Conservation (phyloP, 83 land plant species). For the Picea engelmannii region DNA sequence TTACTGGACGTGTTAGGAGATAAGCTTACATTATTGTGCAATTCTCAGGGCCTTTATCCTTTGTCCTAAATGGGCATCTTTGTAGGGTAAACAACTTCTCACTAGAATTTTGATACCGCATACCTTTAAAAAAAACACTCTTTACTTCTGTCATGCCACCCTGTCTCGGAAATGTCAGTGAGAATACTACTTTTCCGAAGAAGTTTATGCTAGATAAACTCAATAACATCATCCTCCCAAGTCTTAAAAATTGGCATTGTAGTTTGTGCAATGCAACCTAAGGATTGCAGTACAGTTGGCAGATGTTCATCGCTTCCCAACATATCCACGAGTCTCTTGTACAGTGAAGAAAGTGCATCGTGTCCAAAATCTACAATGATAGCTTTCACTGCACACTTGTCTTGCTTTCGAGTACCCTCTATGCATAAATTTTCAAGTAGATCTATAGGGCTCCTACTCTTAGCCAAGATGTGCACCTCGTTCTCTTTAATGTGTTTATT, state of each 20-base stretch:
- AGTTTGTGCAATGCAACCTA: conserved; percentile 32
- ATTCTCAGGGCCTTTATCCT: conserved; percentile 60
- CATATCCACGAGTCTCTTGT: conserved; percentile 25
- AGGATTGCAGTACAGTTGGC: conserved; percentile 27
- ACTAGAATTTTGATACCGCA: conserved; percentile 68
- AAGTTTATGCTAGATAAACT: conserved; percentile 21
- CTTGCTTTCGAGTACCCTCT: conserved; percentile 53
- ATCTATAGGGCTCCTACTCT: conserved; percentile 25
- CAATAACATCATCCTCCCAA: conserved; percentile 23
- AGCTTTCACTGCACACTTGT: conserved; percentile 49
- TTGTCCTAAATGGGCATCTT: conserved; percentile 61
- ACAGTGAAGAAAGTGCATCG: conserved; percentile 25
- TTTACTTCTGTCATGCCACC: conserved; percentile 56
- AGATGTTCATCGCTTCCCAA: conserved; percentile 10
- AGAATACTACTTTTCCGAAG: conserved; percentile 16
- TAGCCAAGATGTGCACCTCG: conserved; percentile 19
- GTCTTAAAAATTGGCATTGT: conserved; percentile 33
- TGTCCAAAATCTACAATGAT: conserved; percentile 34
- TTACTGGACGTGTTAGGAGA: too few relatives aligned
- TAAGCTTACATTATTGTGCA: too few relatives aligned
- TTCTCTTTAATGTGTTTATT: conserved; percentile 19
- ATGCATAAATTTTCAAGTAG: conserved; percentile 37
- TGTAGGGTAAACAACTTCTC: conserved; percentile 72
- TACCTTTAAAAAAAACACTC: conserved; percentile 54
- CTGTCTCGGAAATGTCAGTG: conserved; percentile 17